Base-by-base conservation (phyloP, 73 alveolate genomes). In the Paraurostyla sp. region DNA sequence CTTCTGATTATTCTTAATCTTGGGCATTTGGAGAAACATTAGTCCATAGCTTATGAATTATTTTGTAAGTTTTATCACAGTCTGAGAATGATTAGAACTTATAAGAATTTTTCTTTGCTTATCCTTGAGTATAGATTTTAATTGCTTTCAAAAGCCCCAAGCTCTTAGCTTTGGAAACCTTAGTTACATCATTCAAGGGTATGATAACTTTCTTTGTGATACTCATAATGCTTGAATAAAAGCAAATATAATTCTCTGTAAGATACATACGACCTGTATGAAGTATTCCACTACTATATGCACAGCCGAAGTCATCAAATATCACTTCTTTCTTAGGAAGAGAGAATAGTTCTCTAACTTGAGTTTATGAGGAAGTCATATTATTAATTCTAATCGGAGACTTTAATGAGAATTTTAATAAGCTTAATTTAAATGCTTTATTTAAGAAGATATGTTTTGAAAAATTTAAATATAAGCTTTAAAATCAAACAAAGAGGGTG, bases 221-320 rank as follows among this genome's bases (percentile, higher is more conserved):
- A 0, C 96, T 97, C 51, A 94, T 78, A 45, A 94, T 87, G 33
- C 76, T 88, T 1, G 98, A 93, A 48, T 87, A 90, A 75, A 96
- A 96, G 73, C 98, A 95, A 0, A 96, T 65, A 88, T 68, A 91
- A 71, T 93, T 91, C 73, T 96, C 98, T 23, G 98, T 95, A 48
- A 96, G 82, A 80, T 87, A 96, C 85, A 96, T 73, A 13, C 98
- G 54, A 6, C 99, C 99, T 33, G 46, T 93, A 4, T 71, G 90
- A 18, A 95, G 89, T 6, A 91, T 88, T 22, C 88, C 93, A 71
- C 94, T 88, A 27, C 51, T 41, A 18, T 46, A 87, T 3, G 96
- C 90, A 48, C 99, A 96, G 48, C 96, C 93, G 76, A 96, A 96
- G 80, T 96, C 98, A 63, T 96, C 99, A 54, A 91, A 87, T 29